A percentile compares a stretch with the other conserved stretches of the same genome.
Conservation (phyloP, 2,329 filamentous ascomycete genomes). For the Incumbomyces delicatus region DNA sequence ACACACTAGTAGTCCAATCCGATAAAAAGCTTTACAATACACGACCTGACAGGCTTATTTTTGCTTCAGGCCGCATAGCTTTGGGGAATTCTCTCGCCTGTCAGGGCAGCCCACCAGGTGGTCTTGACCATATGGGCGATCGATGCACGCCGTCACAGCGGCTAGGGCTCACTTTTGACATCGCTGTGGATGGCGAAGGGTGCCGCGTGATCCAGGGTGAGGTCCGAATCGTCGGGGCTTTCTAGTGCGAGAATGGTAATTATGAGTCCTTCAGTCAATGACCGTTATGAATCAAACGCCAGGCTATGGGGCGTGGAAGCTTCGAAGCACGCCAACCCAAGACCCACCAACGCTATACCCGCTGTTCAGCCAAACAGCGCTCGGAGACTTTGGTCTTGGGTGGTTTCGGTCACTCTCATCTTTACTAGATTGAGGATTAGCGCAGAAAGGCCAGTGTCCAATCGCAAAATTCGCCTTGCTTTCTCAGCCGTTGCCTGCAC, state of each 20-base stretch:
- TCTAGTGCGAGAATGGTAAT: slow-evolving; percentile 8
- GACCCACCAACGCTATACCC: neutral
- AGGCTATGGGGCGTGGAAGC: neutral
- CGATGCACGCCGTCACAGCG: neutral
- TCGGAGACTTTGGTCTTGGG: no score
- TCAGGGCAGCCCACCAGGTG: neutral
- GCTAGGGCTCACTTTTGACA: neutral
- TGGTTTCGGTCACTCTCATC: no score
- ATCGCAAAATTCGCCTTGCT: no score
- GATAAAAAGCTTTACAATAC: no score
- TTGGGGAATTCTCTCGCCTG: no score
- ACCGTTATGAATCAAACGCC: neutral
- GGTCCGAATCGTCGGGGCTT: slow-evolving; percentile 4
- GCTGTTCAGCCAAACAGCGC: neutral
- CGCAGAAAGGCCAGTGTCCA: no score
- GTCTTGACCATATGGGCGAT: neutral
- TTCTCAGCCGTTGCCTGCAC: no score
- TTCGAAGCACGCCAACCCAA: neutral
- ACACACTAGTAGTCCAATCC: no score
- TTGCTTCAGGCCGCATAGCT: no score
- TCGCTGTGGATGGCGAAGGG: neutral
- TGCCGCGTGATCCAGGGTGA: neutral
- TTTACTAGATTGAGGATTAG: no score
- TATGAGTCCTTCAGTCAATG: slow-evolving; percentile 2
- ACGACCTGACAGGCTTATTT: neutral